Evolutionary conservation across 495 filamentous ascomycete species (phyloP).

Genomic region (Aspergillus funiculosus): DNA sequence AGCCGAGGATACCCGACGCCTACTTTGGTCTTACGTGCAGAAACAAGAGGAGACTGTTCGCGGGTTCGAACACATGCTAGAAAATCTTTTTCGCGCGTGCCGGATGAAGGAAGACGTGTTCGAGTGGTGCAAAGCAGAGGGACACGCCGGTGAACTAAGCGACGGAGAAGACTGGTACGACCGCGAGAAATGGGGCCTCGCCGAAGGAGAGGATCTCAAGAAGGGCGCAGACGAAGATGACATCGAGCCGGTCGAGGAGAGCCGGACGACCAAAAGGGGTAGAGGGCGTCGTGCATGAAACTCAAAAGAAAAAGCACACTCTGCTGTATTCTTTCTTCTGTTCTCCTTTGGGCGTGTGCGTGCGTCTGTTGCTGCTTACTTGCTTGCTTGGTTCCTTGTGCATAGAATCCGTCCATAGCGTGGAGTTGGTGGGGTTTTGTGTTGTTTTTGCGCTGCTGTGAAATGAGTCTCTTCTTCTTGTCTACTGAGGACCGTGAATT

Average conservation of each 20-base stretch:
- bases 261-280: constrained; percentile 63
- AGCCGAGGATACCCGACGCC: constrained; percentile 80
- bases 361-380: not conserved
- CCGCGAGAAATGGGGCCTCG: constrained; percentile 77
- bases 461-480: not conserved
- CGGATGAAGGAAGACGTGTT: constrained; percentile 72
- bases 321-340: not conserved
- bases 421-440: constrained; percentile 20
- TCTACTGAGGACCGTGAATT: too few relatives aligned
- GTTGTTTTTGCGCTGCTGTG: constrained; percentile 1
- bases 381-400: not conserved
- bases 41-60: constrained; percentile 94
- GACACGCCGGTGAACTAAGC: constrained; percentile 76
- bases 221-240: constrained; percentile 93
- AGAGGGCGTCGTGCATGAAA: constrained; percentile 34
- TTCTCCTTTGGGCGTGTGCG: constrained; percentile 2
- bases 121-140: constrained; percentile 85
- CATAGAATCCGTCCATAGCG: constrained; percentile 19
- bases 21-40: constrained; percentile 82
- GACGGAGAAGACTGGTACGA: constrained; percentile 98
- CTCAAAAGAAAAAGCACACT: too few relatives aligned
- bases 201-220: constrained; percentile 65
- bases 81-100: constrained; percentile 69
- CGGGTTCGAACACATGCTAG: constrained; percentile 66
- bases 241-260: constrained; percentile 64